These are phyloP conservation scores for Cadophora sp. DNA, from an alignment of 2,329 filamentous ascomycete genomes.

Conservation along the genomic window DNA sequence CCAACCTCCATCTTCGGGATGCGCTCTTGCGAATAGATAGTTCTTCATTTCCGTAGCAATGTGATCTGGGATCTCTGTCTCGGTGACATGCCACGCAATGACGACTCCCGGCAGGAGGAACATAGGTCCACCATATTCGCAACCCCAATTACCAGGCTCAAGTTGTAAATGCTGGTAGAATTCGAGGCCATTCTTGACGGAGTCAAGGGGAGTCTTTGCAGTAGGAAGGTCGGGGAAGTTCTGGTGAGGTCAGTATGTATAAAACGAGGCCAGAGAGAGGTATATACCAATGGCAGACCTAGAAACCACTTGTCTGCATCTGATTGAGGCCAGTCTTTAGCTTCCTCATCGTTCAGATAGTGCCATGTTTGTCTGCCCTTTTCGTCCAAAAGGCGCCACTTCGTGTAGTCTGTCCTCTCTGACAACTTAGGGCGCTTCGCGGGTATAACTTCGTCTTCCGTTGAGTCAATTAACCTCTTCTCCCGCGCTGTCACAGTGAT, in stretches of 20 bases:
- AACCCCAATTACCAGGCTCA: slow-evolving; percentile 90
- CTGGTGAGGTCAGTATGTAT: slow-evolving; percentile 53
- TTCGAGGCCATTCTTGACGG: slow-evolving; percentile 80
- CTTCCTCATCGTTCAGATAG: slow-evolving; percentile 79
- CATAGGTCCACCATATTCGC: slow-evolving; percentile 97
- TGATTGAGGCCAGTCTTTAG: slow-evolving; percentile 82
- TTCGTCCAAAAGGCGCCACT: slow-evolving; percentile 87
- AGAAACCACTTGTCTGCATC: slow-evolving; percentile 89
- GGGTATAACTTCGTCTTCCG: slow-evolving; percentile 19
- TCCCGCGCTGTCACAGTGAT: slow-evolving; percentile 27
- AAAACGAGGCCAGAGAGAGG: slow-evolving; percentile 25
- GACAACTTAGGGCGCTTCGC: slow-evolving; percentile 56
- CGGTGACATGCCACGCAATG: slow-evolving; percentile 86
- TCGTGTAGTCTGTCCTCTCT: slow-evolving; percentile 75
- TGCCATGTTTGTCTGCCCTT: slow-evolving; percentile 92
- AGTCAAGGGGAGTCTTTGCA: slow-evolving; percentile 75
- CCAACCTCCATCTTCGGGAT: slow-evolving; percentile 94
- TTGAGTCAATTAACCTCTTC: slow-evolving; percentile 35
- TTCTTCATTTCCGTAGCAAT: slow-evolving; percentile 89
- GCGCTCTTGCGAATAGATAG: slow-evolving; percentile 85
- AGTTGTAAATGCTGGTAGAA: slow-evolving; percentile 94
- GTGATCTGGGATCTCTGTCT: slow-evolving; percentile 81
- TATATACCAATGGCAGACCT: slow-evolving; percentile 75
- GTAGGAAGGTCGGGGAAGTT: slow-evolving; percentile 74
- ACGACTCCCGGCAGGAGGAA: slow-evolving; percentile 89